Base-by-base conservation (phyloP, 2,329 filamentous ascomycete species). In the Xylariaceae sp. region DNA sequence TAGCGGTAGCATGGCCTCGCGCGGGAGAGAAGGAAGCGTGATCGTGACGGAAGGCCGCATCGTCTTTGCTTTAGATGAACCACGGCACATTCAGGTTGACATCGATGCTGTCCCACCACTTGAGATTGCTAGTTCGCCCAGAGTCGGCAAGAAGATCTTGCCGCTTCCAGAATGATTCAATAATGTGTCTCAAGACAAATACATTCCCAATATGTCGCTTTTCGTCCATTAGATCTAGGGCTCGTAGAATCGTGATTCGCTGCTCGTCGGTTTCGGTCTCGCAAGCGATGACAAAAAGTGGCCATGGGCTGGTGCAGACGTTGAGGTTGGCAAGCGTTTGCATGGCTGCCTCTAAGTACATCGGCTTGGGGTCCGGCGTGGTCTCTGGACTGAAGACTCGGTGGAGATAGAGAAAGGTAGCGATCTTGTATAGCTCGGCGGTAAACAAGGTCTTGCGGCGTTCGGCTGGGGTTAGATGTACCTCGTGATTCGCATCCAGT, bases 371-470 rank as follows among this genome's bases (percentile, higher is more conserved):
- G 39, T 75, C 64, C 47, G 63, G 63, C 37, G 62, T 64, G 44
- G 65, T 59, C 30, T 65, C 66, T 37, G 62, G 62, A 53, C 68
- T 68, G 54, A 65, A 66, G 15, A 70, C 67, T 55, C 71, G 67
- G 51, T 71, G 70, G 17, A 74, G 64, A 56, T 80, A 81, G 1
- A 81, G 72, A 39, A 77, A 71, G 1, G 78, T 73, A 0, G 77
- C 79, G 17, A 81, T 72, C 4, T 78, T 76, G 61, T 81, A 82
- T n/a, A 81, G 73, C 66, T 81, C 78, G 8, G 79, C 78, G 2
- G 79, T 81, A 45, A 73, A 71, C 51, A 69, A 71, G 64, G 76
- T 70, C 51, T 66, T 69, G 53, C 62, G 59, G 18, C 65, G 68
- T 48, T 72, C 67, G 11, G 65, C 54, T 37, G 73, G 68, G 34